Base-by-base conservation (phyloP, 805 yeast genomes). In the Candida cerambycidarum region DNA sequence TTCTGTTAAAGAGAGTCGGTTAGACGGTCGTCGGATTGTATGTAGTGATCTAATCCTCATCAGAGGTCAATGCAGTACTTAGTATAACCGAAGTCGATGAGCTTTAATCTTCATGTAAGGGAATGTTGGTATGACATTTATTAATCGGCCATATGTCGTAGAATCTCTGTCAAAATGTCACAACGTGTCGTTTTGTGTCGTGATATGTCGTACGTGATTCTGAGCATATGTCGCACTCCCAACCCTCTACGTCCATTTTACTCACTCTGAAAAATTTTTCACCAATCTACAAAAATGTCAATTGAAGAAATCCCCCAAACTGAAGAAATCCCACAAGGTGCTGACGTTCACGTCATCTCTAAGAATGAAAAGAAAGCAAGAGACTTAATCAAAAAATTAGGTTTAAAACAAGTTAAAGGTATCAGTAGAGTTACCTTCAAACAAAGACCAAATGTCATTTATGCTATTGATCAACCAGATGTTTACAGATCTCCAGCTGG, bases 361-460 rank as follows among this genome's bases (percentile, higher is more conserved):
- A 87, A 85, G 76, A 85, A 88, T 75, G 97, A 90, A 77, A 86
- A 87, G 81, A 90, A 92, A 78, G 97, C 98, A 60, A 85, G 93
- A 76, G 89, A 85, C 65, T 70, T 83, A 61, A 83, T 93, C 73
- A 74, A 81, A 73, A 90, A 89, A 76, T 80, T 90, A 61, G 88
- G 85, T 70, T 79, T 92, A 73, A 87, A 87, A 80, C 87, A 80
- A 73, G 80, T 93, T 63, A 85, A 85, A 65, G 97, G 96, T 60
- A 86, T 92, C 65, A 75, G 87, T 66, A 86, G 98, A 76, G 98
- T 93, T 63, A 89, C 97, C 57, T 85, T 92, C 82, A 88, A 85
- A 76, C 88, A 83, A 78, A 83, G 87, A 75, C 89, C 90, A 69
- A 87, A 88, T 82, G 80, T 84, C 67, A 84, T 89, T 65, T 80